These are phyloP conservation scores for Cryphonectria radicalis DNA, from an alignment of 2,329 filamentous ascomycete genomes.

Conservation along the genomic window DNA sequence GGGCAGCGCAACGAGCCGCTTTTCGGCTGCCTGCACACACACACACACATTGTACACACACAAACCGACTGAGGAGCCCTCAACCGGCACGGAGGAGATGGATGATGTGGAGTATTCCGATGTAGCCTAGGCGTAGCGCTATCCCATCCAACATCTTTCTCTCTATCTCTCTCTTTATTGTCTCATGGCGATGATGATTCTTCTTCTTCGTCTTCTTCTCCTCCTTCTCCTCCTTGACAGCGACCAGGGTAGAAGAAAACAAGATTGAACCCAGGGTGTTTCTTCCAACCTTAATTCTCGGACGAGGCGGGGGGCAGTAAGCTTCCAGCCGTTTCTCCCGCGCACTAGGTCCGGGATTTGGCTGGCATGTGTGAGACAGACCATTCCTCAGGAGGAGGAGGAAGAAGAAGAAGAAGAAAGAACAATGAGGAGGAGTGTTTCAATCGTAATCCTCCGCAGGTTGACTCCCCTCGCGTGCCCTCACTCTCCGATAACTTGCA, in stretches of 20 bases:
- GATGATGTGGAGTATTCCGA: background rate
- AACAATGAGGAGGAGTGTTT: too few species aligned
- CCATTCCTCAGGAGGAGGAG: background rate
- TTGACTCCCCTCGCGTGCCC: background rate
- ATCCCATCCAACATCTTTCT: too few species aligned
- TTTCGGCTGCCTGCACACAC: background rate
- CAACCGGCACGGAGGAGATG: too few species aligned
- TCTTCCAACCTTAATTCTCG: constrained; percentile 1
- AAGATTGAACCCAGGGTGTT: background rate
- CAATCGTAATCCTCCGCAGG: too few species aligned
- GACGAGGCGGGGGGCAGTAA: background rate
- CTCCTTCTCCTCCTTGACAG: background rate
- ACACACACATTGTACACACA: too few species aligned
- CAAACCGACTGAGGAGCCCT: too few species aligned
- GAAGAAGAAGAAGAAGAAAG: background rate
- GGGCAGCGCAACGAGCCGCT: background rate
- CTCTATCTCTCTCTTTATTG: background rate
- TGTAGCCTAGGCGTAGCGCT: background rate
- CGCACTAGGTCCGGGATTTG: background rate
- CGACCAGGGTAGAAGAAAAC: background rate
- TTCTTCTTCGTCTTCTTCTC: too few species aligned
- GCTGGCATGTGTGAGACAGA: background rate
- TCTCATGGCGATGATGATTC: too few species aligned
- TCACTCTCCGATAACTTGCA: background rate
- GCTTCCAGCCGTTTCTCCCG: background rate